A percentile compares a stretch with the other conserved stretches of the same genome.
phyloP scores from a whole-genome alignment of 1,139 yeast genomes.

The Suhomyces bribrorum region DNA sequence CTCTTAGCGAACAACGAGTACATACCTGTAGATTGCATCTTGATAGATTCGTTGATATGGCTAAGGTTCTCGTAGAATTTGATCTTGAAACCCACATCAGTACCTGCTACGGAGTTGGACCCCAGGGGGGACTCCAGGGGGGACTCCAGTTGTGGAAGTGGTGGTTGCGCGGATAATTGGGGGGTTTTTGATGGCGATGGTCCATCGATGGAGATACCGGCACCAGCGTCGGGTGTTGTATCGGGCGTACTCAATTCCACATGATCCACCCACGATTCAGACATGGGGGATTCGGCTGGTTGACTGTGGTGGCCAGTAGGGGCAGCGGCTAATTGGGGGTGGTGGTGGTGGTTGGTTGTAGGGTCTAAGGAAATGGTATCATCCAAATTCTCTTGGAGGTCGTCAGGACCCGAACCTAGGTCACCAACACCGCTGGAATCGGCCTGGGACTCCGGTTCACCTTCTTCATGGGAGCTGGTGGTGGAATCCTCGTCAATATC shows the following conservation, averaged over 20 bases:
- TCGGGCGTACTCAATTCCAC: too few species aligned
- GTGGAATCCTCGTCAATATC: constrained; percentile 42
- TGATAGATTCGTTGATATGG: constrained; percentile 27
- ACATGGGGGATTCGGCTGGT: neutral
- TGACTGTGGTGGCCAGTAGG: too few species aligned
- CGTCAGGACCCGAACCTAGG: neutral
- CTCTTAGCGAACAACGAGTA: constrained; percentile 23
- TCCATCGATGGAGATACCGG: too few species aligned
- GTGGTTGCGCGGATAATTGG: neutral
- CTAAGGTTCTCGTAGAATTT: constrained; percentile 32
- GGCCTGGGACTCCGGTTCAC: neutral
- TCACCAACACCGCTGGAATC: neutral
- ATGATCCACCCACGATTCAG: neutral
- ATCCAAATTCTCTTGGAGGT: constrained; percentile 7
- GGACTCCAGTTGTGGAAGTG: neutral
- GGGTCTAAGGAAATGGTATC: constrained; percentile 9
- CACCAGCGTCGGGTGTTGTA: too few species aligned
- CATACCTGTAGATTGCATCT: constrained; percentile 26
- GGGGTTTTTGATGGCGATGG: too few species aligned
- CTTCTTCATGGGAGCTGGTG: constrained; percentile 15
- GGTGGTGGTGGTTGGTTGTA: neutral
- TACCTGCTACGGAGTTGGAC: neutral
- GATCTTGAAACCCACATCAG: constrained; percentile 14
- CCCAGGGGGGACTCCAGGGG: constrained; percentile 1
- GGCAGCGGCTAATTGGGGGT: too few species aligned